phyloP scores from a whole-genome alignment of 306 rosid species.

The Urtica urens region DNA sequence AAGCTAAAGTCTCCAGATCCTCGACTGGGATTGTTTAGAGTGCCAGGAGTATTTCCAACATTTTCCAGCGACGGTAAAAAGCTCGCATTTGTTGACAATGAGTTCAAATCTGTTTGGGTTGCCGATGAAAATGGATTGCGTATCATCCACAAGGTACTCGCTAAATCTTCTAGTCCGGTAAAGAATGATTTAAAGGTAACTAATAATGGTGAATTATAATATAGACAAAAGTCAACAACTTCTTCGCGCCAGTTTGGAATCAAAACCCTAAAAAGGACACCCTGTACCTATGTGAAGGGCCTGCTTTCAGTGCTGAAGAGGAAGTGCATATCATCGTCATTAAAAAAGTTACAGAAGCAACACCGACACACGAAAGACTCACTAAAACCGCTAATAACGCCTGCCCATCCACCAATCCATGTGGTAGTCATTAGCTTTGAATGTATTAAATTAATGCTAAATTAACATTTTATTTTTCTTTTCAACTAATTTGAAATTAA shows the following conservation, averaged over 20 bases:
- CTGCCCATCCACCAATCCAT: slow-evolving; percentile 6
- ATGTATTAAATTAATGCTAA: too few species aligned
- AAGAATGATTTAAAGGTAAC: too few species aligned
- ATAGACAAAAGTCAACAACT: slow-evolving; percentile 4
- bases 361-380: not conserved
- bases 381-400: not conserved
- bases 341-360: not conserved
- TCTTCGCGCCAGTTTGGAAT: slow-evolving; percentile 8
- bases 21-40: slow-evolving; percentile 4
- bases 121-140: slow-evolving; percentile 5
- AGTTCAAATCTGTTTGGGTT: slow-evolving; percentile 6
- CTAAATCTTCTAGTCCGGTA: too few species aligned
- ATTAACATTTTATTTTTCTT: too few species aligned
- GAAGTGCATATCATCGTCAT: not conserved
- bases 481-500: too few species aligned
- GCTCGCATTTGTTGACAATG: slow-evolving; percentile 9
- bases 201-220: too few species aligned
- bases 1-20: not conserved
- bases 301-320: not conserved
- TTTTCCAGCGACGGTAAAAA: slow-evolving; percentile 1
- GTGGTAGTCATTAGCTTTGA: not conserved
- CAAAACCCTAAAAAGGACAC: slow-evolving; percentile 1
- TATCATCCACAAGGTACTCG: not conserved
- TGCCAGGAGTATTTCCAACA: slow-evolving; percentile 8
- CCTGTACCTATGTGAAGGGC: slow-evolving; percentile 1